A percentile compares a stretch with the other conserved stretches of the same genome.
Evolutionary conservation across 371 early-diverging fungal genomes (phyloP).

Genomic region (Catenaria anguillulae): DNA sequence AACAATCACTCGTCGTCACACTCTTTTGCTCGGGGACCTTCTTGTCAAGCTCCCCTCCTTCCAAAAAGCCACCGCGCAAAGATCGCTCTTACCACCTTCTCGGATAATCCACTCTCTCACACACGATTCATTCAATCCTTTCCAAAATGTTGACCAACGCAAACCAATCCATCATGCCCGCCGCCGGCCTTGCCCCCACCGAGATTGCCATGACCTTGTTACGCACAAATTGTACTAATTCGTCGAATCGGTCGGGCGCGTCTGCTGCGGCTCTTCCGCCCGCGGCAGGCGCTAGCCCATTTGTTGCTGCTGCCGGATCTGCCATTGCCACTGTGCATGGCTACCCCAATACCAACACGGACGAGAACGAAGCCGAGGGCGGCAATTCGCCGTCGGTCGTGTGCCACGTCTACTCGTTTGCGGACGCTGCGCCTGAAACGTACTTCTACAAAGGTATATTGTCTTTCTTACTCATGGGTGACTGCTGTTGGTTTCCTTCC

Average conservation of each 20-base stretch:
- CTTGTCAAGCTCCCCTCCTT: background rate
- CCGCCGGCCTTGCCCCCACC: background rate
- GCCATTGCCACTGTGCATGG: background rate
- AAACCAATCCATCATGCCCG: background rate
- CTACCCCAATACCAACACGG: background rate
- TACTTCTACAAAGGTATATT: too few species aligned
- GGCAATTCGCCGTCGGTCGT: background rate
- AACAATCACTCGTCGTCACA: background rate
- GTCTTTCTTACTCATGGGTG: too few species aligned
- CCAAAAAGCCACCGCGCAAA: background rate
- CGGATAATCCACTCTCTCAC: too few species aligned
- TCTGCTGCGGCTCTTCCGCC: background rate
- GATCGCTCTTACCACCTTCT: too few species aligned
- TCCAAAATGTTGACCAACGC: background rate
- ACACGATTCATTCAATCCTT: background rate
- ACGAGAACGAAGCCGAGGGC: background rate
- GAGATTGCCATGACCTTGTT: background rate
- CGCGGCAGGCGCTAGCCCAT: background rate
- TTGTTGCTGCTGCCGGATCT: background rate
- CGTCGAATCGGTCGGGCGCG: background rate
- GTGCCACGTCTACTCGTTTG: background rate
- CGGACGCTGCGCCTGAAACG: slow-evolving; percentile 13
- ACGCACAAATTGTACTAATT: background rate
- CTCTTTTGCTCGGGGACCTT: background rate
- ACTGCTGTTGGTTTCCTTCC: too few species aligned